Evolutionary conservation across 176 grass and related monocot species (phyloP).

Genomic region (Tillandsia fasciculata): DNA sequence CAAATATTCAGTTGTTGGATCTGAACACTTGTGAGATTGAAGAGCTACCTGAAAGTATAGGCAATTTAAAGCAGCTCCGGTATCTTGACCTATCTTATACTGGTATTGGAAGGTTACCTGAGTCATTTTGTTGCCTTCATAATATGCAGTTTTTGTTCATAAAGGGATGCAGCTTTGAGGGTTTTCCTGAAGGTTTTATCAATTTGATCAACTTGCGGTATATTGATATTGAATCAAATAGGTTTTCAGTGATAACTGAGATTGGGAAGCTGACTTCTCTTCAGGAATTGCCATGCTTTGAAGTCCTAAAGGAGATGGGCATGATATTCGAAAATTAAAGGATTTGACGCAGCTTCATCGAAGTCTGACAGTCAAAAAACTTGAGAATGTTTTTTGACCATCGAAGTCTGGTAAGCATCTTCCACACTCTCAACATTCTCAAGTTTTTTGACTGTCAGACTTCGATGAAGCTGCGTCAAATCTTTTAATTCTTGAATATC

Average conservation of each 20-base stretch:
- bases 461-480: conserved; percentile 19
- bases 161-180: neutral
- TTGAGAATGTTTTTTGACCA: conserved; percentile 42
- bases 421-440: too few species aligned
- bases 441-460: neutral
- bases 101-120: conserved; percentile 11
- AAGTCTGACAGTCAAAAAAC: neutral
- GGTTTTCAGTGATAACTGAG: conserved; percentile 7
- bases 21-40: neutral
- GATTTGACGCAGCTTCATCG: conserved; percentile 21
- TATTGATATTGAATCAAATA: neutral
- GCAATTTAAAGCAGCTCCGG: conserved; percentile 15
- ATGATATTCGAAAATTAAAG: conserved; percentile 15
- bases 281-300: neutral
- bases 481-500: conserved; percentile 14
- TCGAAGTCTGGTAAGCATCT: too few species aligned
- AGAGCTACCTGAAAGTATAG: conserved; percentile 18
- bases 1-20: conserved; percentile 9
- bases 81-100: conserved; percentile 16
- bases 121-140: conserved; percentile 16
- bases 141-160: conserved; percentile 11
- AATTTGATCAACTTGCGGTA: conserved; percentile 12
- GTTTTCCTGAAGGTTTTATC: fast-evolving
- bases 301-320: conserved; percentile 7
- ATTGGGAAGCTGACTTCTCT: conserved; percentile 34